Percentiles rank a stretch among this genome's conserved stretches.
Evolutionary conservation across 345 rosid species (phyloP).

Genomic region (Linum trigynum): DNA sequence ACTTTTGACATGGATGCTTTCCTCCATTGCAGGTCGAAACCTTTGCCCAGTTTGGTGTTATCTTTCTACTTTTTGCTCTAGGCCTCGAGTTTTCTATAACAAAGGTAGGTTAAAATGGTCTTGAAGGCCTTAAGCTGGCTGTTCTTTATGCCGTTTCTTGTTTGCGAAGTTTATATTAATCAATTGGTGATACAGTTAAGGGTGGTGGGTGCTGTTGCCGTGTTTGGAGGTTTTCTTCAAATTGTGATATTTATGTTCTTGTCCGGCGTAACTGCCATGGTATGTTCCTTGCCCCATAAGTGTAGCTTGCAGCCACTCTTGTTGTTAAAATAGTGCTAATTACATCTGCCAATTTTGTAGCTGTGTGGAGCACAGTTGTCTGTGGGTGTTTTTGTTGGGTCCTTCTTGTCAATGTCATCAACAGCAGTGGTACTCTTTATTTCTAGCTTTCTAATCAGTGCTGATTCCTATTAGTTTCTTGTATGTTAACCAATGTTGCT

Average conservation of each 20-base stretch:
- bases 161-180: slow-evolving; percentile 16
- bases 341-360: slow-evolving; percentile 36
- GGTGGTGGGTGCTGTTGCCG: slow-evolving; percentile 94
- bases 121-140: not conserved
- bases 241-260: slow-evolving; percentile 67
- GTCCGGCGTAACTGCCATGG: slow-evolving; percentile 69
- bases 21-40: slow-evolving; percentile 65
- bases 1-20: not conserved
- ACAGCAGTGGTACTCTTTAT: slow-evolving; percentile 77
- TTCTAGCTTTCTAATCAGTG: slow-evolving; percentile 3
- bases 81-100: slow-evolving; percentile 97
- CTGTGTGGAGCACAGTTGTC: slow-evolving; percentile 92
- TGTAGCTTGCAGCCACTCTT: slow-evolving; percentile 11
- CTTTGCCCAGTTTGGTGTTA: slow-evolving; percentile 95
- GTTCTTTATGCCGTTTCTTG: not conserved
- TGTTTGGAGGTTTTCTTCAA: slow-evolving; percentile 90
- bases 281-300: slow-evolving; percentile 23
- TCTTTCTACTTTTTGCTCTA: slow-evolving; percentile 96
- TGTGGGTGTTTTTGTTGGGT: slow-evolving; percentile 91
- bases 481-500: slow-evolving; percentile 2
- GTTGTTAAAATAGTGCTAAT: slow-evolving; percentile 14
- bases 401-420: slow-evolving; percentile 94
- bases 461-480: slow-evolving; percentile 6
- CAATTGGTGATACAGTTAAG: slow-evolving; percentile 52
- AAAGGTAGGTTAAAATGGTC: slow-evolving; percentile 41